A percentile compares a stretch with the other conserved stretches of the same genome.
Evolutionary conservation across 2,329 filamentous ascomycete genomes (phyloP).

Genomic region (Acrocalymma vagum): DNA sequence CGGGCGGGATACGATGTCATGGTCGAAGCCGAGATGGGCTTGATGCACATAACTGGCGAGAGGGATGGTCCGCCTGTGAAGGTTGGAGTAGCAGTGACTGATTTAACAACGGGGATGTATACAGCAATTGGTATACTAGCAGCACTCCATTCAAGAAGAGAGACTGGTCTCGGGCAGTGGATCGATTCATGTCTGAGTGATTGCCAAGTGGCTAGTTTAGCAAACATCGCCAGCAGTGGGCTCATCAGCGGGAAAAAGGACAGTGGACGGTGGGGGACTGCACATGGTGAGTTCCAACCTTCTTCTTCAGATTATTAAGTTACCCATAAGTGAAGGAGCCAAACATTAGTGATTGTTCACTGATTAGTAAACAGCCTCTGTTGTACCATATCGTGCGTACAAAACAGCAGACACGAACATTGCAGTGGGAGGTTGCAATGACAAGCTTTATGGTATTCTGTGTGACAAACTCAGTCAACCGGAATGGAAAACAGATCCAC

Average conservation of each 20-base stretch:
- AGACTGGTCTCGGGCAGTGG: constrained; percentile 84
- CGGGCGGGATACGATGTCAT: constrained; percentile 98
- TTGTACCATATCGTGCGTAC: constrained; percentile 91
- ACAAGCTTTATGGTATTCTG: constrained; percentile 67
- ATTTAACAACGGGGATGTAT: constrained; percentile 93
- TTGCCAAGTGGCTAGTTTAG: constrained; percentile 89
- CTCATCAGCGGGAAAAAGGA: constrained; percentile 88
- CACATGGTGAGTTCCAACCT: constrained; percentile 74
- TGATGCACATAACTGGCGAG: constrained; percentile 97
- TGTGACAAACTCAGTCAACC: constrained; percentile 64
- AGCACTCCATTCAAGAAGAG: constrained; percentile 77
- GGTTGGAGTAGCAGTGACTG: constrained; percentile 96
- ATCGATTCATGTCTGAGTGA: constrained; percentile 91
- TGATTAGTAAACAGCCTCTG: constrained; percentile 70
- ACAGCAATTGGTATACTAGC: constrained; percentile 96
- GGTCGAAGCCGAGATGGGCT: constrained; percentile 96
- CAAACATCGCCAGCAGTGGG: constrained; percentile 91
- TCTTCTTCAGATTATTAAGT: neutral
- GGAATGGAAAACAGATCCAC: constrained; percentile 65
- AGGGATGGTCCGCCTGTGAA: constrained; percentile 91
- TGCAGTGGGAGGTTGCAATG: constrained; percentile 70
- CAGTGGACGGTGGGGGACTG: constrained; percentile 91
- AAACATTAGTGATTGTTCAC: no score
- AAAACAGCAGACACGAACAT: constrained; percentile 69
- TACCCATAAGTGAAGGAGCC: no score